Base-by-base conservation (phyloP, 352 stramenopile genomes). In the Aphanomyces invadans region DNA sequence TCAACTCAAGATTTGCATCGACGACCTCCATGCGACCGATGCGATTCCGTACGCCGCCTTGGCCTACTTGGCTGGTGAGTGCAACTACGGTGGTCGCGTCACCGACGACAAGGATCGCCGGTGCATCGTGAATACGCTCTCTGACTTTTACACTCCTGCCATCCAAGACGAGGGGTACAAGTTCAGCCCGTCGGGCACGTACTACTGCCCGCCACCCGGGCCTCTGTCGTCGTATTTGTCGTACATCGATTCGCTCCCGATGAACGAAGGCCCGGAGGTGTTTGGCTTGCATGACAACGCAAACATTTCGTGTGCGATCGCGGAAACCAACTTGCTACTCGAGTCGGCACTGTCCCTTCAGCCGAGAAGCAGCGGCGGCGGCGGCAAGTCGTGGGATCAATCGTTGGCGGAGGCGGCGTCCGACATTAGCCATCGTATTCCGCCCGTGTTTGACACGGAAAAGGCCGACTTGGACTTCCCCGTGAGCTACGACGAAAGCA, bases 61-160 rank as follows among this genome's bases (percentile, higher is more conserved):
- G 3, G 79, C 86, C 11, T 98, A 98, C 65, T 76, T 95, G 5
- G 88, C 92, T 0, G 92, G 92, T 25, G 90, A 98, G 52, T 98
- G 93, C 74, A 98, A 98, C 78, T 98, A 98, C 70, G 94, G 93
- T 44, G 93, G 93, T 0, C 80, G 93, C 29, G 93, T 98, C 4
- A 98, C 94, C 4, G 93, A 98, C 70, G 92, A 97, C 72, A 97
- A 97, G 60, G 94, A 98, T 70, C 88, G 92, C 1, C 74, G 88
- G 9, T 92, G 83, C 42, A 87, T 94, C 29, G 78, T 91, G 53
- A 93, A 87, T 54, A 89, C 92, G 51, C 70, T 94, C 36, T 90
- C 83, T 29, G 81, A 92, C 56, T 93, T 95, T 56, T 95, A 92
- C 70, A 77, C 80, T 7, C 79, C 80, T 0, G 74, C 87, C 3